phyloP scores from a whole-genome alignment of 1,139 yeast genomes.

The Scheffersomyces titani region DNA sequence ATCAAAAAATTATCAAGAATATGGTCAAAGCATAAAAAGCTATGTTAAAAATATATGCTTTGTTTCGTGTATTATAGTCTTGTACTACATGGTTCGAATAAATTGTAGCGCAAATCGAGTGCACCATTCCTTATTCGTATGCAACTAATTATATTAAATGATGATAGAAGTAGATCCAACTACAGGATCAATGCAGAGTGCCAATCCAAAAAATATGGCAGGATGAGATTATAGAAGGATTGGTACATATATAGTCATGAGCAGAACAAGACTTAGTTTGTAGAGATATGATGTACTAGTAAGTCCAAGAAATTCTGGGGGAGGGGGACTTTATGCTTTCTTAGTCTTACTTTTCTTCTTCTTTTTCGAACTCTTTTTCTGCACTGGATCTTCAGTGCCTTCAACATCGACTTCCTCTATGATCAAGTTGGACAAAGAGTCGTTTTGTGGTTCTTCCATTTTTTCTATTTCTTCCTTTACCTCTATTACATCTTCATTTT shows the following conservation, averaged over 20 bases:
- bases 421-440: conserved; percentile 10
- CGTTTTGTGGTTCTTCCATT: conserved; percentile 7
- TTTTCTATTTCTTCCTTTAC: conserved; percentile 7
- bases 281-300: background rate
- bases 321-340: conserved; percentile 15
- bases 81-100: background rate
- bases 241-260: background rate
- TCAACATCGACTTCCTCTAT: conserved; percentile 17
- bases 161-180: background rate
- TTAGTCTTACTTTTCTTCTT: conserved; percentile 10
- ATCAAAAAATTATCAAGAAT: background rate
- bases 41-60: background rate
- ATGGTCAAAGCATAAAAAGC: background rate
- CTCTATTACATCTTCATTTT: conserved; percentile 6
- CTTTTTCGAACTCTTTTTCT: conserved; percentile 9
- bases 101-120: background rate
- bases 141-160: background rate
- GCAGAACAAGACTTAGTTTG: background rate
- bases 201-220: background rate
- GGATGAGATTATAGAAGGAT: background rate
- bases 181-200: background rate
- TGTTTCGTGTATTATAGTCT: background rate
- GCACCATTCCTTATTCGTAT: background rate
- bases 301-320: background rate
- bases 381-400: conserved; percentile 8